A percentile compares a stretch with the other conserved stretches of the same genome.
Evolutionary conservation across 345 rosid species (phyloP).

Genomic region (Hibiscus tridactylites): DNA sequence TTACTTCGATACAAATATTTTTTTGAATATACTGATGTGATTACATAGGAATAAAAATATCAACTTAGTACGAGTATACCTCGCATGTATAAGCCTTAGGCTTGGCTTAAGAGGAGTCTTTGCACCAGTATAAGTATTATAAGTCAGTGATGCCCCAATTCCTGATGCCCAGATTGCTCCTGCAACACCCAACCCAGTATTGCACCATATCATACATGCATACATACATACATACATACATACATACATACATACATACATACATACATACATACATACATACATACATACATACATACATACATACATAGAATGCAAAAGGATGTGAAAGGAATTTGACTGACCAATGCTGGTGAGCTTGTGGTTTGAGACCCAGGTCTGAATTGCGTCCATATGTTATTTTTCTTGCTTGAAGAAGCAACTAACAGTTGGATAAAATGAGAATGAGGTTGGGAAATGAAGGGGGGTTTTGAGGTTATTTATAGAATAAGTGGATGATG

Average conservation of each 20-base stretch:
- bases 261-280: neutral
- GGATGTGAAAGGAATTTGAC: neutral
- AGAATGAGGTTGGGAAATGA: neutral
- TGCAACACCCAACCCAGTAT: conserved; percentile 10
- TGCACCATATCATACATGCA: neutral
- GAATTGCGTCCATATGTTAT: conserved; percentile 42
- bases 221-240: too few species aligned
- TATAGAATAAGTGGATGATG: conserved; percentile 11
- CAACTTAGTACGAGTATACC: conserved; percentile 16
- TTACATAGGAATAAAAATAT: too few species aligned
- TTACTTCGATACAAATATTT: too few species aligned
- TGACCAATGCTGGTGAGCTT: conserved; percentile 60
- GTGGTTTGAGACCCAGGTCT: conserved; percentile 57
- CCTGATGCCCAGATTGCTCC: conserved; percentile 64
- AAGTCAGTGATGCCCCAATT: conserved; percentile 56
- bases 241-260: too few species aligned
- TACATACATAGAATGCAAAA: too few species aligned
- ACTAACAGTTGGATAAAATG: neutral
- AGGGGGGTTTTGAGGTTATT: neutral
- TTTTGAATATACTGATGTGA: too few species aligned
- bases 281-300: too few species aligned
- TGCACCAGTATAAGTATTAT: conserved; percentile 25
- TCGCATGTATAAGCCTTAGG: conserved; percentile 66
- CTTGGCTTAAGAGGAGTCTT: conserved; percentile 60
- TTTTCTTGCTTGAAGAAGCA: neutral